A percentile compares a stretch with the other conserved stretches of the same genome.
These are phyloP conservation scores for Alliaria petiolata DNA, from an alignment of 345 rosid species.

Conservation along the genomic window DNA sequence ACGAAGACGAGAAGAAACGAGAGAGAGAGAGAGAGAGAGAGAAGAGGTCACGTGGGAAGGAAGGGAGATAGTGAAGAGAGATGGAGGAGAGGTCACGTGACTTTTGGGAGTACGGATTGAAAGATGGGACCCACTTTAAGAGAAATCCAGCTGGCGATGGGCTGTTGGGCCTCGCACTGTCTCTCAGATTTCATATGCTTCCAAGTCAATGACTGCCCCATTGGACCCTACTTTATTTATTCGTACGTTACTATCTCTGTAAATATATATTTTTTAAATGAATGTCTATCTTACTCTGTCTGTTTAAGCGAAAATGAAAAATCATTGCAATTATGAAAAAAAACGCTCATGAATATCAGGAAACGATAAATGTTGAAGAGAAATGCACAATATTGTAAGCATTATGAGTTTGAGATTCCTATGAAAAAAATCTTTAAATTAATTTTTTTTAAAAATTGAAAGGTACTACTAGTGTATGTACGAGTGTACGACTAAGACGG, in stretches of 20 bases:
- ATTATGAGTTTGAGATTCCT: slow-evolving; percentile 4
- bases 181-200: slow-evolving; percentile 11
- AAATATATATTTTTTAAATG: neutral
- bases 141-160: slow-evolving; percentile 33
- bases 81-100: slow-evolving; percentile 32
- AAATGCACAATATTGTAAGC: neutral
- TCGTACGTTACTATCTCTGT: slow-evolving; percentile 13
- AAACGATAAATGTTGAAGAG: neutral
- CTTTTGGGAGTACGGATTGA: slow-evolving; percentile 23
- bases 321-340: too few relatives aligned
- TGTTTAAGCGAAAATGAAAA: neutral
- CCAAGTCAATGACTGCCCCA: slow-evolving; percentile 28
- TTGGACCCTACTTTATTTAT: slow-evolving; percentile 32
- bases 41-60: slow-evolving; percentile 34
- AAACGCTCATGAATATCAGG: too few relatives aligned
- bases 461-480: too few relatives aligned
- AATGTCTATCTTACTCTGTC: neutral
- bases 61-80: slow-evolving; percentile 30
- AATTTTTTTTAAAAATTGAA: too few relatives aligned
- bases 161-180: slow-evolving; percentile 39
- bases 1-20: neutral
- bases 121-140: slow-evolving; percentile 14
- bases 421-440: neutral
- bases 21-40: slow-evolving; percentile 11
- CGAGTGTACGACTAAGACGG: slow-evolving; percentile 30